Conservation (phyloP, 2,329 filamentous ascomycete genomes). For the Stemphylium lycopersici region DNA sequence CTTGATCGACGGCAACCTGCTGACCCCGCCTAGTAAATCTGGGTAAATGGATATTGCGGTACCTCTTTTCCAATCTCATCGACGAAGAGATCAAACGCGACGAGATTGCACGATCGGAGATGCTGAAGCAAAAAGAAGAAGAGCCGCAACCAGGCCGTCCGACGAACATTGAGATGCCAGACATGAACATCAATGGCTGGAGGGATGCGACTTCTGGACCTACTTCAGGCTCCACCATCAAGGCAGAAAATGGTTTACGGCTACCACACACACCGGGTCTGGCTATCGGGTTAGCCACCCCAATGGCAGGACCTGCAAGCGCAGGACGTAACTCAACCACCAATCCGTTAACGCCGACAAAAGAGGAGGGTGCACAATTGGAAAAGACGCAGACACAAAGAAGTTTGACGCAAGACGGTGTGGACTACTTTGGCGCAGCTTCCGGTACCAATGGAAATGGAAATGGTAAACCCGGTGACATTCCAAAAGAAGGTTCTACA, state of each 20-base stretch:
- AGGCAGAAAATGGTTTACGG: slow-evolving; percentile 66
- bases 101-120: slow-evolving; percentile 69
- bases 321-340: slow-evolving; percentile 43
- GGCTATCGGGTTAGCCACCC: slow-evolving; percentile 78
- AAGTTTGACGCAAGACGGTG: slow-evolving; percentile 61
- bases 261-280: slow-evolving; percentile 73
- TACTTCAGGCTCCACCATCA: slow-evolving; percentile 58
- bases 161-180: slow-evolving; percentile 64
- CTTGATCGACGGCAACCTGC: background rate
- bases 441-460: slow-evolving; percentile 32
- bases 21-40: slow-evolving; percentile 72
- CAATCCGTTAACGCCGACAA: slow-evolving; percentile 47
- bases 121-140: slow-evolving; percentile 69
- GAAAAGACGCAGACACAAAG: slow-evolving; percentile 64
- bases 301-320: slow-evolving; percentile 52
- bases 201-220: slow-evolving; percentile 46
- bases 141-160: slow-evolving; percentile 65
- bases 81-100: slow-evolving; percentile 90
- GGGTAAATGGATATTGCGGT: slow-evolving; percentile 93
- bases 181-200: slow-evolving; percentile 54
- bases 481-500: slow-evolving; percentile 34
- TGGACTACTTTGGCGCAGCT: slow-evolving; percentile 70
- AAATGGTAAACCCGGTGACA: slow-evolving; percentile 32
- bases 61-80: slow-evolving; percentile 86
- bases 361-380: slow-evolving; percentile 53